Evolutionary conservation across 371 early-diverging fungal genomes (phyloP).

Genomic region (Lichtheimia ramosa): DNA sequence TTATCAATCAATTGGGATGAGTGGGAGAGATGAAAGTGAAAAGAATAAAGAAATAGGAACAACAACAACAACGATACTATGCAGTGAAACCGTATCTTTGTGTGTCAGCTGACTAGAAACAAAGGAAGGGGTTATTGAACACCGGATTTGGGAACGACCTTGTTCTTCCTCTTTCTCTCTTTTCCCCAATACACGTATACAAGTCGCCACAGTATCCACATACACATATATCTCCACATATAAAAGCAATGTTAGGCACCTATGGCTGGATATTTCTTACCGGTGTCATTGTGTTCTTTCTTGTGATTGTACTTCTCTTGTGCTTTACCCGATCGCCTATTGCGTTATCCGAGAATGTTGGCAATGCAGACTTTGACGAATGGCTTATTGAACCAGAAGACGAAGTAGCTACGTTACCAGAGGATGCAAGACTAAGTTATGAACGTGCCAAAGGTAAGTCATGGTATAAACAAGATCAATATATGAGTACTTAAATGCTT

Average conservation of each 20-base stretch:
- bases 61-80: too few relatives aligned
- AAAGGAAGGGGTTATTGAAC: too few relatives aligned
- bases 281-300: slow-evolving; percentile 42
- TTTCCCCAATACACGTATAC: too few relatives aligned
- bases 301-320: slow-evolving; percentile 33
- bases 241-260: slow-evolving; percentile 9
- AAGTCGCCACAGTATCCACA: too few relatives aligned
- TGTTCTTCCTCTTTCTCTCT: too few relatives aligned
- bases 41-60: too few relatives aligned
- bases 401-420: slow-evolving; percentile 32
- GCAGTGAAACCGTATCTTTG: too few relatives aligned
- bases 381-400: slow-evolving; percentile 38
- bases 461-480: not conserved
- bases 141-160: too few relatives aligned
- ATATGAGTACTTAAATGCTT: not conserved
- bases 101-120: too few relatives aligned
- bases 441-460: slow-evolving; percentile 44
- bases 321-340: slow-evolving; percentile 43
- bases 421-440: slow-evolving; percentile 48
- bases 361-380: slow-evolving; percentile 26
- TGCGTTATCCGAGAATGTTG: slow-evolving; percentile 16
- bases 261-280: slow-evolving; percentile 45
- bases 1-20: too few relatives aligned
- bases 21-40: too few relatives aligned
- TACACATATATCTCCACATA: too few relatives aligned